Conservation (phyloP, 1,139 yeast species). For the Sugiyamaella novakii region DNA sequence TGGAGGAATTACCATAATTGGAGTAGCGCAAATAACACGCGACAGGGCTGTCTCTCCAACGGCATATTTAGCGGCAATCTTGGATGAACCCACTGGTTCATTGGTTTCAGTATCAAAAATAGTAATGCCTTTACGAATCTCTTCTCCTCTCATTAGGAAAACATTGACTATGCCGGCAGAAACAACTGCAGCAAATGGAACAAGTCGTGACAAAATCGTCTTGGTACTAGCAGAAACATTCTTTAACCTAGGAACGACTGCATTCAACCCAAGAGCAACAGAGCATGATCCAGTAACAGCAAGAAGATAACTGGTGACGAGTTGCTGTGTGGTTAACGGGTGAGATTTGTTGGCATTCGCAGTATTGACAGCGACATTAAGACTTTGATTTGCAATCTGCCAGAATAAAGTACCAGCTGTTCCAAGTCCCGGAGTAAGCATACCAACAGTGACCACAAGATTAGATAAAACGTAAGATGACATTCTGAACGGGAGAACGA, state of each 20-base stretch:
- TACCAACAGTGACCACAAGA: conserved; percentile 92
- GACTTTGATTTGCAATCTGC: conserved; percentile 96
- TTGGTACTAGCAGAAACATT: conserved; percentile 67
- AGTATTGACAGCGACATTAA: conserved; percentile 94
- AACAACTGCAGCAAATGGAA: conserved; percentile 70
- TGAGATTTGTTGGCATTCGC: conserved; percentile 96
- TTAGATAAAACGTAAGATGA: conserved; percentile 92
- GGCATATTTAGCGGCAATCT: conserved; percentile 84
- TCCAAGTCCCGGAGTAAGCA: conserved; percentile 93
- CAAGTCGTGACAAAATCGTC: conserved; percentile 75
- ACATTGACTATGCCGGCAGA: conserved; percentile 23
- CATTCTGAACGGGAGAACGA: conserved; percentile 92
- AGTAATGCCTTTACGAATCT: conserved; percentile 77
- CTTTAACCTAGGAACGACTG: conserved; percentile 79
- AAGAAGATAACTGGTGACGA: conserved; percentile 72
- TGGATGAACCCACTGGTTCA: conserved; percentile 70
- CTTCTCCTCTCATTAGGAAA: conserved; percentile 80
- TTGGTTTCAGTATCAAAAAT: conserved; percentile 65
- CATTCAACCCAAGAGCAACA: conserved; percentile 89
- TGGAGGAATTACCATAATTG: conserved; percentile 96
- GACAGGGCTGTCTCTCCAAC: conserved; percentile 97
- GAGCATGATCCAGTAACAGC: conserved; percentile 96
- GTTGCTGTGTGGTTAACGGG: conserved; percentile 77
- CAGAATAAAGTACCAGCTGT: conserved; percentile 90
- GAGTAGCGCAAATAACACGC: conserved; percentile 93